Evolutionary conservation across 177 flowering plant species (phyloP).

Genomic region (Tripterygium wilfordii): DNA sequence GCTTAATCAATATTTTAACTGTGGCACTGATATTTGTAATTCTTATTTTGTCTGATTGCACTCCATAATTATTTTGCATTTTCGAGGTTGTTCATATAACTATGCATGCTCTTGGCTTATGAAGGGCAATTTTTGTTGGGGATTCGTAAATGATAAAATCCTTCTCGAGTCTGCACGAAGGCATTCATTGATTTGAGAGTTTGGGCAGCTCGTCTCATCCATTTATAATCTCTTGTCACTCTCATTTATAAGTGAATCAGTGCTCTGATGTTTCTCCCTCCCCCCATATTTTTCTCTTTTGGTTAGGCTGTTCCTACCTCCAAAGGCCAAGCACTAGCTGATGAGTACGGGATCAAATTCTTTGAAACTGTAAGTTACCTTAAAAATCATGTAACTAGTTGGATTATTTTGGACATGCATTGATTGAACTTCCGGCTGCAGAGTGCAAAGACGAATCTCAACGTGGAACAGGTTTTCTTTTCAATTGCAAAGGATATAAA

Average conservation of each 20-base stretch:
- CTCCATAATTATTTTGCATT: not conserved
- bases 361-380: slow-evolving; percentile 55
- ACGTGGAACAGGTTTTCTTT: slow-evolving; percentile 85
- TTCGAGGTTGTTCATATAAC: not conserved
- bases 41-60: not conserved
- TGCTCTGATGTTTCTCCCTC: not conserved
- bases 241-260: too few species aligned
- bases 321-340: slow-evolving; percentile 77
- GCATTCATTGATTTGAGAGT: too few species aligned
- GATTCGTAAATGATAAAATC: too few species aligned
- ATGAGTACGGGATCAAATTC: slow-evolving; percentile 70
- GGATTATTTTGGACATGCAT: not conserved
- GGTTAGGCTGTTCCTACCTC: slow-evolving; percentile 67
- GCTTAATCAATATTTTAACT: not conserved
- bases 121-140: too few species aligned
- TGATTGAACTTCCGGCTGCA: slow-evolving; percentile 20
- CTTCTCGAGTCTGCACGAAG: too few species aligned
- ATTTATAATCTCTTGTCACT: too few species aligned
- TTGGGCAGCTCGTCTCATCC: too few species aligned
- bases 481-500: slow-evolving; percentile 86
- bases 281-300: not conserved
- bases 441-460: slow-evolving; percentile 86
- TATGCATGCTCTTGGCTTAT: not conserved
- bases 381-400: not conserved
- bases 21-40: slow-evolving; percentile 1